These are phyloP conservation scores for Musa itinerans DNA, from an alignment of 176 grass and related monocot genomes.

Conservation along the genomic window DNA sequence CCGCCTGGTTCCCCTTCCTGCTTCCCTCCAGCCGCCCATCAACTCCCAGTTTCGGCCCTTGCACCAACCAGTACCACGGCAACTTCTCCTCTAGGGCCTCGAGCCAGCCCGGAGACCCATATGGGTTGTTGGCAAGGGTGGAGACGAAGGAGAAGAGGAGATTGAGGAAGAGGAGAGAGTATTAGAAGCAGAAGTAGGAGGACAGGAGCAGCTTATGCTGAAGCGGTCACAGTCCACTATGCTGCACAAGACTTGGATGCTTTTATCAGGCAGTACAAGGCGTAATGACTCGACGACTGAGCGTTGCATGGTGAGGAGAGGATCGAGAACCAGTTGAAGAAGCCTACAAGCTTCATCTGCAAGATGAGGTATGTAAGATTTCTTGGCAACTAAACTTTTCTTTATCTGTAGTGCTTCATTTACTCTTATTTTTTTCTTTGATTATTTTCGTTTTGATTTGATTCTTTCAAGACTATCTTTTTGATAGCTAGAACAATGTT, in stretches of 20 bases:
- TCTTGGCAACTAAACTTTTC: background rate
- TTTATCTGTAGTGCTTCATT: background rate
- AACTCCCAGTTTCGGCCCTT: background rate
- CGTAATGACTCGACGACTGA: conserved; percentile 22
- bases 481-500: too few relatives aligned
- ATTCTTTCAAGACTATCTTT: background rate
- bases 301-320: conserved; percentile 37
- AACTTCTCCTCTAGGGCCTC: conserved; percentile 1
- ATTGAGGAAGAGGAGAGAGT: conserved; percentile 59
- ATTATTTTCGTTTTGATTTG: background rate
- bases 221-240: conserved; percentile 69
- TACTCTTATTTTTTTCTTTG: background rate
- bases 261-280: background rate
- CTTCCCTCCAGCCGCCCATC: background rate
- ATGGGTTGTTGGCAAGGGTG: conserved; percentile 18
- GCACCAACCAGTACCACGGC: background rate
- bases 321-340: conserved; percentile 80
- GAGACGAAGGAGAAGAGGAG: conserved; percentile 76
- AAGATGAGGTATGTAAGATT: conserved; percentile 47
- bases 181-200: conserved; percentile 75
- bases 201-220: conserved; percentile 62
- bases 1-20: background rate
- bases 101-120: background rate
- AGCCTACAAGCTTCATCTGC: conserved; percentile 93
- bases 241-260: conserved; percentile 70